These are phyloP conservation scores for Rosa chinensis DNA, from an alignment of 306 rosid genomes.

Conservation along the genomic window DNA sequence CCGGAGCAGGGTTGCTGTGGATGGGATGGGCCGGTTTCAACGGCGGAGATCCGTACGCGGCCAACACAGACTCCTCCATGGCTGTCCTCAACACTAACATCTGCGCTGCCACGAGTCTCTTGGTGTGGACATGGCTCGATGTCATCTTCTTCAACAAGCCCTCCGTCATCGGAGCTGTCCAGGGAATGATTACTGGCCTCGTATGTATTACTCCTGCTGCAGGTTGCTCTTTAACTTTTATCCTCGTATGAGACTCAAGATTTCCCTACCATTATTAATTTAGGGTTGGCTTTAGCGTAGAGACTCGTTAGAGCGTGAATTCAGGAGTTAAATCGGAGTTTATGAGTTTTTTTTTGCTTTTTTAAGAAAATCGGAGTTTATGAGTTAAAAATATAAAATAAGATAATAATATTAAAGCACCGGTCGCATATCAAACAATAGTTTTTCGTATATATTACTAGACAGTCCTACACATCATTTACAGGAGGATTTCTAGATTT, in stretches of 20 bases:
- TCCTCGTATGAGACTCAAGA: not conserved
- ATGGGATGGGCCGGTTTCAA: conserved; percentile 83
- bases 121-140: conserved; percentile 66
- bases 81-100: conserved; percentile 73
- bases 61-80: conserved; percentile 63
- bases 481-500: not conserved
- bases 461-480: no score
- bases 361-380: no score
- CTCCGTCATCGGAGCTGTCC: conserved; percentile 81
- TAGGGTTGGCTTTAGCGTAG: no score
- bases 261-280: no score
- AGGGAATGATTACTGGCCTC: conserved; percentile 81
- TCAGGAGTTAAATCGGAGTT: no score
- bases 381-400: no score
- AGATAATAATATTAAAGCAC: no score
- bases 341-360: no score
- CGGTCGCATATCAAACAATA: no score
- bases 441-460: no score
- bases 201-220: conserved; percentile 79
- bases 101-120: conserved; percentile 71
- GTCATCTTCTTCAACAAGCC: conserved; percentile 68
- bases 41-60: conserved; percentile 73
- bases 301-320: no score
- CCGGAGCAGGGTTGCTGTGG: conserved; percentile 72
- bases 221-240: conserved; percentile 25